Percentiles rank a stretch among this genome's conserved stretches.
Evolutionary conservation across 2,329 filamentous ascomycete genomes (phyloP).

Genomic region (Zymoseptoria ardabiliae): DNA sequence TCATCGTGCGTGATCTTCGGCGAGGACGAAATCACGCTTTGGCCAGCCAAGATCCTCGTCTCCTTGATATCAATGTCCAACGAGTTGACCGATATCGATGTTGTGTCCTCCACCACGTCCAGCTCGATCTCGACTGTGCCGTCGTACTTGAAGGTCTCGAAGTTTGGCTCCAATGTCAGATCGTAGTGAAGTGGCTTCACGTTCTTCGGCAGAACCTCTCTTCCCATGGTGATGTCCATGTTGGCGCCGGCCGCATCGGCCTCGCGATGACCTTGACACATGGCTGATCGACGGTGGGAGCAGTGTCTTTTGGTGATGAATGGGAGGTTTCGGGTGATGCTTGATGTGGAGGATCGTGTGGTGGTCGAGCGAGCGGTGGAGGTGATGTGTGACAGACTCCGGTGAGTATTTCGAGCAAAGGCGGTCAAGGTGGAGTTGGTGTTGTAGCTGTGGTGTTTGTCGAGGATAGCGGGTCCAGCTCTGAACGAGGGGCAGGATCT

Average conservation of each 20-base stretch:
- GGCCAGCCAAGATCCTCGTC: constrained; percentile 59
- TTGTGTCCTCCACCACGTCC: constrained; percentile 77
- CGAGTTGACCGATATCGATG: constrained; percentile 78
- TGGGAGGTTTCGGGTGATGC: constrained; percentile 1
- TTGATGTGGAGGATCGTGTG: constrained; percentile 2
- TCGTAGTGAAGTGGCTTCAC: constrained; percentile 90
- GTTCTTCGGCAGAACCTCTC: constrained; percentile 84
- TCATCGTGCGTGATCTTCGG: constrained; percentile 67
- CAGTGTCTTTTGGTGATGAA: constrained; percentile 48
- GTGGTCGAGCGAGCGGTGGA: neutral
- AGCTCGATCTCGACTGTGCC: constrained; percentile 82
- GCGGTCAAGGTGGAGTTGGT: constrained; percentile 3
- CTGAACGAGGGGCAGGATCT: constrained; percentile 2
- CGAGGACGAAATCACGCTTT: constrained; percentile 51
- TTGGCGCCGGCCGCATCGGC: constrained; percentile 49
- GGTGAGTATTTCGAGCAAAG: neutral
- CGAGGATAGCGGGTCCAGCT: constrained; percentile 1
- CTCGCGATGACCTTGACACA: constrained; percentile 59
- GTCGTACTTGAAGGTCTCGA: constrained; percentile 78
- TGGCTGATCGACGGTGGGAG: constrained; percentile 63
- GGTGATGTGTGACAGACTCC: neutral
- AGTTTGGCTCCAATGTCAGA: constrained; percentile 83
- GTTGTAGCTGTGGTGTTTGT: neutral
- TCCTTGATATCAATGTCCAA: constrained; percentile 77
- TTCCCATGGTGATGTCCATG: constrained; percentile 55